Evolutionary conservation across 257 asterid species (phyloP), one percentile per base, ranked within the genome.

Genomic region (Phtheirospermum japonicum): DNA sequence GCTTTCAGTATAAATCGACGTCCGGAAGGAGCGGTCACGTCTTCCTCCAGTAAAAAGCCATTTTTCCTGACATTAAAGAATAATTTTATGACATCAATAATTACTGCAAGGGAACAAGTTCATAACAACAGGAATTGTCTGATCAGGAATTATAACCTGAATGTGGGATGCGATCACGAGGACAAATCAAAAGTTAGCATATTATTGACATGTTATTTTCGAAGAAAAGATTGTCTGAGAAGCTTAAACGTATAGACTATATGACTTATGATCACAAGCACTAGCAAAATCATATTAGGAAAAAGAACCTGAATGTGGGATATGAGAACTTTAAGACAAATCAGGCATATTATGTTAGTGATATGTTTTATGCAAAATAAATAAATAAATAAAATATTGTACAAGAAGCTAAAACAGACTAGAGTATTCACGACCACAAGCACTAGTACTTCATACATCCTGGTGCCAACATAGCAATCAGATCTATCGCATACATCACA

Each of bases 1-100:
- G 99, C 94, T 79, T 87, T 89, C 59, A 93, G 83, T 69, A 83
- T 74, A 69, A 80, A 93, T 30, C 95, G 95, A 31, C 30, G 80
- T 46, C 99, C 99, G 5, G 90, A 80, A 67, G 96, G 93, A 77
- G 99, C 96, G 34, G 76, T 61, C 75, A 70, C 42, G 67, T 89
- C 95, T 77, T 93, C 99, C 80, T 79, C 91, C 81, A 93, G 55
- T 31, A 74, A 60, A 74, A 93, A 93, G 2, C 99, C 99, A 73
- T 93, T 93, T 87, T 70, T 87, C 87, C 99, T 93, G 88, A 37
- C 56, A 71, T 67, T 70, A 28, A 33, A 70, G 50, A 50, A 68
- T 26, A 59, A 18, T 52, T 62, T 18, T 51, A 56, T 18, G 46
- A 36, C 18, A 65, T 61, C 51, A 67, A 23, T 16, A 31, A 60